Evolutionary conservation across 73 alveolate species (phyloP).

Genomic region (Blepharisma japonicum): DNA sequence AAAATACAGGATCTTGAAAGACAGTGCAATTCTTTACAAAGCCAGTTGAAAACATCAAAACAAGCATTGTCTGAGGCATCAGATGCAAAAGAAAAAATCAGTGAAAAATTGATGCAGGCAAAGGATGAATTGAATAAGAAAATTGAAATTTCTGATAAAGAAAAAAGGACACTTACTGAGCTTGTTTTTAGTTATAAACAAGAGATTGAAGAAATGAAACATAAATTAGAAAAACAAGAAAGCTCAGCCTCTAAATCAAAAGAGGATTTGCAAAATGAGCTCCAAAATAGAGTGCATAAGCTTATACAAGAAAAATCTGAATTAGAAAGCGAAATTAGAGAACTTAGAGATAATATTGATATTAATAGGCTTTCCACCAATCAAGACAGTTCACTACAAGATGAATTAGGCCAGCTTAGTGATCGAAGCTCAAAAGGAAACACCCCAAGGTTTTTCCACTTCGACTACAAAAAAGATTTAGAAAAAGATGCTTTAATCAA

Average conservation of each 20-base stretch:
- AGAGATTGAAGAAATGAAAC: neutral
- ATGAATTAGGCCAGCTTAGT: constrained; percentile 18
- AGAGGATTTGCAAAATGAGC: neutral
- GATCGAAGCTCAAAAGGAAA: neutral
- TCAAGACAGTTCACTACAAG: neutral
- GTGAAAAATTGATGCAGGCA: neutral
- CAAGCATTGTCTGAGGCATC: neutral
- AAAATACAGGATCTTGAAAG: neutral
- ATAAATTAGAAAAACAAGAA: neutral
- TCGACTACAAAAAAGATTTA: neutral
- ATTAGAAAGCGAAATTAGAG: neutral
- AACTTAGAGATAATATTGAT: constrained; percentile 15
- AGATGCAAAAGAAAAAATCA: neutral
- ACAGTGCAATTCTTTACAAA: neutral
- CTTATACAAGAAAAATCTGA: constrained; percentile 24
- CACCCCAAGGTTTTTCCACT: neutral
- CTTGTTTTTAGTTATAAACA: neutral
- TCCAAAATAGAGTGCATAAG: neutral
- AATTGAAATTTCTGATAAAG: neutral
- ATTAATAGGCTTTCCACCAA: neutral
- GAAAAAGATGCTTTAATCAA: neutral
- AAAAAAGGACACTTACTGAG: neutral
- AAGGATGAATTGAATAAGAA: neutral
- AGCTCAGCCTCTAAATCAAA: neutral
- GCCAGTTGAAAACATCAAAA: neutral